Conservation (phyloP, 257 asterid genomes). For the Solanum chilense region DNA sequence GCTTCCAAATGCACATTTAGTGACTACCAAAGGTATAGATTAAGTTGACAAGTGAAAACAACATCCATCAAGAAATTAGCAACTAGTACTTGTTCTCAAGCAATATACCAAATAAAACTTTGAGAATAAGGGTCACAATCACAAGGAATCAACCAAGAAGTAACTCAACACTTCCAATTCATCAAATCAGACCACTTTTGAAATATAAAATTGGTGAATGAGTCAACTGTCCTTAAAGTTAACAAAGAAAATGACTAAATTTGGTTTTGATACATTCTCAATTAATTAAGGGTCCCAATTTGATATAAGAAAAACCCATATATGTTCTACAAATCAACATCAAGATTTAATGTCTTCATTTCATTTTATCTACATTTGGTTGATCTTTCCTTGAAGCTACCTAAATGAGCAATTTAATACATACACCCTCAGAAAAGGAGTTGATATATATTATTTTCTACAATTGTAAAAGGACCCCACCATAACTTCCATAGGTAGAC, state of each 20-base stretch:
- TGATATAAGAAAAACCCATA: not conserved
- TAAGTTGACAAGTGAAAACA: not conserved
- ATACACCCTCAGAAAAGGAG: not conserved
- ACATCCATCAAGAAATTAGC: not conserved
- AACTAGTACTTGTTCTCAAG: not conserved
- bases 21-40: not conserved
- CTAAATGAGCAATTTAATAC: not conserved
- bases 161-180: not conserved
- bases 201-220: slow-evolving; percentile 4
- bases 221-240: slow-evolving; percentile 4
- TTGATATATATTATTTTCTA: not conserved
- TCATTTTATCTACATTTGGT: not conserved
- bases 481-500: not conserved
- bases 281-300: slow-evolving; percentile 2
- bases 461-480: not conserved
- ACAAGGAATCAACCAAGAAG: not conserved
- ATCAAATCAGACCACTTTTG: not conserved
- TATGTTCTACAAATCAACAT: slow-evolving; percentile 3
- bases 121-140: not conserved
- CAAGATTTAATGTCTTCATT: not conserved
- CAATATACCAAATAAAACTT: not conserved
- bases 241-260: not conserved
- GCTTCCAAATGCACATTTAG: not conserved
- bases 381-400: not conserved
- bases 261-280: not conserved